These are phyloP conservation scores for Petunia secreta DNA, from an alignment of 257 asterid genomes.

Conservation along the genomic window DNA sequence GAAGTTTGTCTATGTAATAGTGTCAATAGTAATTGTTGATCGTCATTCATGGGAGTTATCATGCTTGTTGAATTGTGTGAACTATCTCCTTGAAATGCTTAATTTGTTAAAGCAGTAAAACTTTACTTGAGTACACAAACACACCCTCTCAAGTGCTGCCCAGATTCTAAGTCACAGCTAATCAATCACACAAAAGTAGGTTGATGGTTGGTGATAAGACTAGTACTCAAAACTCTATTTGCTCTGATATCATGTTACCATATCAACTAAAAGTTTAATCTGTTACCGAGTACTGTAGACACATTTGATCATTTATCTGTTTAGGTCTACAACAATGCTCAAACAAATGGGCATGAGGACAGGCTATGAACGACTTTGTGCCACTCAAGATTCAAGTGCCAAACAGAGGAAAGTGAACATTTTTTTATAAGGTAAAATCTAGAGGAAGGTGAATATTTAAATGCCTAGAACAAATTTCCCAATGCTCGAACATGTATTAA, in stretches of 20 bases:
- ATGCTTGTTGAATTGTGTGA: no score
- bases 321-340: background rate
- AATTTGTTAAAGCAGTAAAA: no score
- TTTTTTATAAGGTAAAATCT: no score
- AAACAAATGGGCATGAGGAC: background rate
- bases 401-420: background rate
- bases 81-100: no score
- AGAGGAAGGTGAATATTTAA: no score
- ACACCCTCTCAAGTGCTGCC: background rate
- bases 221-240: background rate
- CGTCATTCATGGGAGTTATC: no score
- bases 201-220: background rate
- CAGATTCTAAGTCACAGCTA: background rate
- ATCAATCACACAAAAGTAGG: background rate
- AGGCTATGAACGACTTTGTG: background rate
- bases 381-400: background rate
- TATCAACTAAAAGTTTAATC: background rate
- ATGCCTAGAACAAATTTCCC: background rate
- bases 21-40: conserved; percentile 1
- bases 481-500: background rate
- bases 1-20: background rate
- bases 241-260: background rate
- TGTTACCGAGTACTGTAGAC: background rate
- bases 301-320: background rate
- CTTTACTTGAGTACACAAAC: background rate